These are phyloP conservation scores for Lagenidium sp. DNA, from an alignment of 352 stramenopile genomes.

Conservation along the genomic window DNA sequence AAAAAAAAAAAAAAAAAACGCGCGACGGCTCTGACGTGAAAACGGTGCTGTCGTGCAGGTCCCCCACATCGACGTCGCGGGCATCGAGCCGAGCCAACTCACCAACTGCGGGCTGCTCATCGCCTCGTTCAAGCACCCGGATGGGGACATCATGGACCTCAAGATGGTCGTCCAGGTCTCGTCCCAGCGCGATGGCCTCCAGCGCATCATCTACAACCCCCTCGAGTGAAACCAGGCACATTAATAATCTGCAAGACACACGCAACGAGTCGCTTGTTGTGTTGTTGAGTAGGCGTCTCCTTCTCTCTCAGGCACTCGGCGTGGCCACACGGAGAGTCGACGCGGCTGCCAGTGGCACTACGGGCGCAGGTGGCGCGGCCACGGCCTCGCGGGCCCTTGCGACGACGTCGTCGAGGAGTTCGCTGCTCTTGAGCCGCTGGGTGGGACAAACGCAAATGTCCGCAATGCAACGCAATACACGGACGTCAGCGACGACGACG, in stretches of 20 bases:
- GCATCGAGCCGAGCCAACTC: slow-evolving; percentile 75
- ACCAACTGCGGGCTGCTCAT: slow-evolving; percentile 85
- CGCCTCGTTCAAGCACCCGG: slow-evolving; percentile 63
- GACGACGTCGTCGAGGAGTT: slow-evolving; percentile 30
- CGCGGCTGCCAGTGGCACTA: no score
- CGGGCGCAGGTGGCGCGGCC: background rate
- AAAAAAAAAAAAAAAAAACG: no score
- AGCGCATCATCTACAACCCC: slow-evolving; percentile 85
- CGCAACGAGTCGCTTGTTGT: no score
- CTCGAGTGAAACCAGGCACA: slow-evolving; percentile 44
- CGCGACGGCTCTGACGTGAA: no score
- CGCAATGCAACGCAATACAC: no score
- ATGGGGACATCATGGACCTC: slow-evolving; percentile 72
- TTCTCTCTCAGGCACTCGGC: background rate
- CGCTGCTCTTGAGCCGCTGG: slow-evolving; percentile 7
- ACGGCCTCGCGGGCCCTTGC: slow-evolving; percentile 18
- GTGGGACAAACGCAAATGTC: no score
- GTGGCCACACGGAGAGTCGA: background rate
- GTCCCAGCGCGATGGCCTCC: slow-evolving; percentile 52
- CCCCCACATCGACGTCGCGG: slow-evolving; percentile 53
- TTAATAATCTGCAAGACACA: background rate
- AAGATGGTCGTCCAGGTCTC: slow-evolving; percentile 88
- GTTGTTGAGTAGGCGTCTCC: no score
- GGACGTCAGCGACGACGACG: no score
- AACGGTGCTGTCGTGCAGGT: slow-evolving; percentile 21